These are phyloP conservation scores for Gossypium raimondii DNA, from an alignment of 345 rosid genomes.

Conservation along the genomic window DNA sequence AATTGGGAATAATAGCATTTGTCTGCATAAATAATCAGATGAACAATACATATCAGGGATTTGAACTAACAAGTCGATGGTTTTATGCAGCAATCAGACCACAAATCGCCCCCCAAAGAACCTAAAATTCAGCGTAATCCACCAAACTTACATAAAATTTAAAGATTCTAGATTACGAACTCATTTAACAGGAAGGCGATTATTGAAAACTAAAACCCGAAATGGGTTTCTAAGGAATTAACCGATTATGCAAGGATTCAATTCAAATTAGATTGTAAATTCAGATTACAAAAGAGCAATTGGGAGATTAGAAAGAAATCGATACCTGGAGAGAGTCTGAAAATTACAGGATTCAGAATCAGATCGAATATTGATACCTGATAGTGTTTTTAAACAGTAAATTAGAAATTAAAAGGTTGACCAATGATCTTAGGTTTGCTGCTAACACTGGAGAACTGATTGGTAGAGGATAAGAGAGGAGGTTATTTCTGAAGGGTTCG, in stretches of 20 bases:
- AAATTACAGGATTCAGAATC: neutral
- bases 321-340: neutral
- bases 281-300: neutral
- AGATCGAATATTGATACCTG: neutral
- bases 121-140: neutral
- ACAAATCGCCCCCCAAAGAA: no score
- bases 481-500: neutral
- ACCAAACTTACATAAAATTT: neutral
- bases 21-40: no score
- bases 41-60: no score
- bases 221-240: neutral
- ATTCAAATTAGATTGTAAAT: neutral
- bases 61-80: no score
- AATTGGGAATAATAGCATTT: no score
- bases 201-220: neutral
- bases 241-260: neutral
- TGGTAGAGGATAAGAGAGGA: neutral
- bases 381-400: no score
- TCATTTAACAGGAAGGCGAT: no score
- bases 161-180: neutral
- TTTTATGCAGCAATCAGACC: no score
- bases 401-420: no score
- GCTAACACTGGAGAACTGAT: neutral
- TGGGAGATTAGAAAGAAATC: neutral
- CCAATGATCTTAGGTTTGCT: neutral